phyloP scores from a whole-genome alignment of 1,284 basidiomycete genomes.

The Microbotryum scabiosae region DNA sequence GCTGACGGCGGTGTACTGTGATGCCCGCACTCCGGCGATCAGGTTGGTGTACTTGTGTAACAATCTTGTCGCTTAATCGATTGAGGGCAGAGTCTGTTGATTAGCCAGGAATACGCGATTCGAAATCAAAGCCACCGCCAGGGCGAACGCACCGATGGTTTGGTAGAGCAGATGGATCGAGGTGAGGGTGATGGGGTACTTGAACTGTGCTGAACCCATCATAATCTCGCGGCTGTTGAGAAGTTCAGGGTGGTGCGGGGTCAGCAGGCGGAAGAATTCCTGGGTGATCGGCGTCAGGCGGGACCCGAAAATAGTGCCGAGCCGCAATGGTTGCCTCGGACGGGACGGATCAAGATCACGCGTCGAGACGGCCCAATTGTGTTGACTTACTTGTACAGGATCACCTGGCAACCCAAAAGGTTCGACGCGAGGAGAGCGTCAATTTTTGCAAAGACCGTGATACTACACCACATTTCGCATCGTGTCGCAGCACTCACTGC shows the following conservation, averaged over 20 bases:
- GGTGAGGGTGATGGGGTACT: conserved; percentile 30
- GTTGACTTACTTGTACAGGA: conserved; percentile 12
- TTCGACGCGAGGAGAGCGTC: too few species aligned
- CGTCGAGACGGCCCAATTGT: neutral
- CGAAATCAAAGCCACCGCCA: neutral
- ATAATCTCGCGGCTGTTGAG: conserved; percentile 26
- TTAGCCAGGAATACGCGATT: too few species aligned
- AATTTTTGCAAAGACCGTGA: too few species aligned
- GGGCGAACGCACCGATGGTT: conserved; percentile 5
- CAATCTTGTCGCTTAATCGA: conserved; percentile 13
- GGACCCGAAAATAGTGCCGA: too few species aligned
- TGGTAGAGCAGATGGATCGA: conserved; percentile 22
- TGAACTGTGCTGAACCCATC: conserved; percentile 15
- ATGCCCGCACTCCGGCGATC: conserved; percentile 16
- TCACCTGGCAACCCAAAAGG: conserved; percentile 2
- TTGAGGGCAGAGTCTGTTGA: neutral
- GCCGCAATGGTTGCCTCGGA: too few species aligned
- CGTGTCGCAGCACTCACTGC: too few species aligned
- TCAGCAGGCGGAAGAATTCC: neutral
- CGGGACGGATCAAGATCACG: too few species aligned
- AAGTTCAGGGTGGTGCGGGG: neutral
- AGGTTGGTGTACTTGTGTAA: conserved; percentile 23
- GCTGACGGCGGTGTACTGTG: conserved; percentile 12
- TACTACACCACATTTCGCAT: too few species aligned
- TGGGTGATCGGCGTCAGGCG: too few species aligned